These are phyloP conservation scores for Calonectria ilicicola DNA, from an alignment of 2,329 filamentous ascomycete species.

Conservation along the genomic window DNA sequence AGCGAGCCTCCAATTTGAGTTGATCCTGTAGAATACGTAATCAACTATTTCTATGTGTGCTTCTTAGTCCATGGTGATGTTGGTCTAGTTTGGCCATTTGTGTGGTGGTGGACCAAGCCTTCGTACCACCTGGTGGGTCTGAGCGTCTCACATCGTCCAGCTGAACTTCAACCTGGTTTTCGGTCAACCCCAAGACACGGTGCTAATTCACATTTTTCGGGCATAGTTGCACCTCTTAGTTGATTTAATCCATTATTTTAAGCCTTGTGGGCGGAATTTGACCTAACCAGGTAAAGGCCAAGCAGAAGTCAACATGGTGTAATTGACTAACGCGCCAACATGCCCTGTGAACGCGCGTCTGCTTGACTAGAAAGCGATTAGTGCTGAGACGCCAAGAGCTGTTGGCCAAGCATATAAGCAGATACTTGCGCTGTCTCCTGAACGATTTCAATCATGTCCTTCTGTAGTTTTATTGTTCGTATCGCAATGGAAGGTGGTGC, in stretches of 20 bases:
- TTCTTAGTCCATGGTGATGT: neutral
- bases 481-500: neutral
- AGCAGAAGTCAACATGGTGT: neutral
- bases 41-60: neutral
- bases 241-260: neutral
- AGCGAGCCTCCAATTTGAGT: neutral
- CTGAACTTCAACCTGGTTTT: neutral
- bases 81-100: neutral
- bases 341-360: slow-evolving; percentile 11
- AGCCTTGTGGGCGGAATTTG: neutral
- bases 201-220: neutral
- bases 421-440: neutral
- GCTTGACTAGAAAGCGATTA: neutral
- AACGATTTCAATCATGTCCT: neutral
- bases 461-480: neutral
- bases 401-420: neutral
- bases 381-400: neutral
- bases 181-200: neutral
- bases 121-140: no score
- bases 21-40: neutral
- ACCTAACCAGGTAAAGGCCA: neutral
- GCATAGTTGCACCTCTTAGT: neutral
- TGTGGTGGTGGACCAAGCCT: no score
- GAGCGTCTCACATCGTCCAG: neutral
- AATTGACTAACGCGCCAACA: neutral